phyloP scores from a whole-genome alignment of 495 filamentous ascomycete genomes.

The Xylaria grammica region DNA sequence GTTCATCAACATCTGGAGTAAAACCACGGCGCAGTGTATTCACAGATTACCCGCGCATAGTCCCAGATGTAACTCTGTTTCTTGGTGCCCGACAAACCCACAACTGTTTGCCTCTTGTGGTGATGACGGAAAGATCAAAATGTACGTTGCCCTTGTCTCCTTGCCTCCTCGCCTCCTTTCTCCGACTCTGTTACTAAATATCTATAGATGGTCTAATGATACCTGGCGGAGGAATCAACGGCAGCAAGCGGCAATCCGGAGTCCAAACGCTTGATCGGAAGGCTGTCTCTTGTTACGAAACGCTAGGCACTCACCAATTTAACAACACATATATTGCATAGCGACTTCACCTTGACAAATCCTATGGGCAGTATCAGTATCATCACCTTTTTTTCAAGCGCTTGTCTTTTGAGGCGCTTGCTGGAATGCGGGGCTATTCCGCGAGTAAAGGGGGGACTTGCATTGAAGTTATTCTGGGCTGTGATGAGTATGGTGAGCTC shows the following conservation, averaged over 20 bases:
- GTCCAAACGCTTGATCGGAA: conserved; percentile 15
- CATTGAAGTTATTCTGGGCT: conserved; percentile 1
- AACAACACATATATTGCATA: conserved; percentile 1
- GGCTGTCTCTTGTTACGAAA: neutral
- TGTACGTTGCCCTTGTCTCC: conserved; percentile 60
- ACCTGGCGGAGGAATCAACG: conserved; percentile 24
- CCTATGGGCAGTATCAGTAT: neutral
- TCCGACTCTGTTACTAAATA: conserved; percentile 18
- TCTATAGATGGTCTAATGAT: conserved; percentile 39
- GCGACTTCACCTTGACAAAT: neutral
- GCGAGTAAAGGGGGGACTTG: neutral
- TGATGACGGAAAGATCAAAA: conserved; percentile 83
- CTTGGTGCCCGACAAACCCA: conserved; percentile 86
- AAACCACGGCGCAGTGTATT: conserved; percentile 74
- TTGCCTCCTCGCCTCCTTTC: neutral
- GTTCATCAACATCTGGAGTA: conserved; percentile 86
- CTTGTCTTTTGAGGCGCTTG: conserved; percentile 3
- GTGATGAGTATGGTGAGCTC: conserved; percentile 1
- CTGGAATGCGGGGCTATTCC: conserved; percentile 3
- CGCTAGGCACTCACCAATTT: neutral
- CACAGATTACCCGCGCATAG: conserved; percentile 77
- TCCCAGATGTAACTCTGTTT: conserved; percentile 83
- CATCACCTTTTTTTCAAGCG: neutral
- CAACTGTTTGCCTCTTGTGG: conserved; percentile 90
- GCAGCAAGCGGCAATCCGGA: conserved; percentile 9